Percentiles rank a stretch among this genome's conserved stretches.
Conservation (phyloP, 1,139 yeast genomes). For the Sporopachydermia cereana region DNA sequence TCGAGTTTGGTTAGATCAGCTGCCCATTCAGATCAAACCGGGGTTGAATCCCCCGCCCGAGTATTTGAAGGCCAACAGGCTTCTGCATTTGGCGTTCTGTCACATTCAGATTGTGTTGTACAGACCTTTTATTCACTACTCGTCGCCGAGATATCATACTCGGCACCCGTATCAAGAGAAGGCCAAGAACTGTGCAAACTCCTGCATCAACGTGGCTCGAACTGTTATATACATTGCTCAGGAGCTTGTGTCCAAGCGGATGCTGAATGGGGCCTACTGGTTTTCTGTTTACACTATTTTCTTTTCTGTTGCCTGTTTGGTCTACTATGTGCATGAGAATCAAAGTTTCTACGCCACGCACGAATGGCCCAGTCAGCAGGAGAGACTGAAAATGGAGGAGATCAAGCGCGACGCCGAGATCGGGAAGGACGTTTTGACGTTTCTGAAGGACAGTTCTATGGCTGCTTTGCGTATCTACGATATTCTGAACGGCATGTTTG, state of each 20-base stretch:
- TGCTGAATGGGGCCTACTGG: constrained; percentile 86
- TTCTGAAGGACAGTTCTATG: constrained; percentile 59
- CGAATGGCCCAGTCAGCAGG: constrained; percentile 30
- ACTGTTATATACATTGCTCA: constrained; percentile 75
- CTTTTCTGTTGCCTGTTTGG: constrained; percentile 79
- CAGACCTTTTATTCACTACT: constrained; percentile 84
- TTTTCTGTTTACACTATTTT: constrained; percentile 87
- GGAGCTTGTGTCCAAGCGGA: constrained; percentile 63
- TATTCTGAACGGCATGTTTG: constrained; percentile 68
- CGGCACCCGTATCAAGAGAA: constrained; percentile 33
- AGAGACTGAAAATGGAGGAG: constrained; percentile 22
- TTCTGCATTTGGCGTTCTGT: constrained; percentile 66
- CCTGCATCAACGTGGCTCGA: constrained; percentile 78
- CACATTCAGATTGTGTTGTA: constrained; percentile 80
- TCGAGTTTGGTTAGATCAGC: constrained; percentile 59
- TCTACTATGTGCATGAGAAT: constrained; percentile 74
- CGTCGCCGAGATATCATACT: constrained; percentile 32
- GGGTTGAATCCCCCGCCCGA: constrained; percentile 54
- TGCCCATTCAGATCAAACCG: constrained; percentile 68
- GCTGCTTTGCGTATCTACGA: constrained; percentile 76
- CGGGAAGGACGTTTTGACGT: constrained; percentile 64
- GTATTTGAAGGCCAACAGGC: constrained; percentile 61
- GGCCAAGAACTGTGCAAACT: constrained; percentile 62
- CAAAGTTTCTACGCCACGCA: constrained; percentile 50
- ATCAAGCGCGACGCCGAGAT: constrained; percentile 68